Percentiles rank a stretch among this genome's conserved stretches.
phyloP scores from a whole-genome alignment of 495 filamentous ascomycete genomes.

The Zalerion maritima region DNA sequence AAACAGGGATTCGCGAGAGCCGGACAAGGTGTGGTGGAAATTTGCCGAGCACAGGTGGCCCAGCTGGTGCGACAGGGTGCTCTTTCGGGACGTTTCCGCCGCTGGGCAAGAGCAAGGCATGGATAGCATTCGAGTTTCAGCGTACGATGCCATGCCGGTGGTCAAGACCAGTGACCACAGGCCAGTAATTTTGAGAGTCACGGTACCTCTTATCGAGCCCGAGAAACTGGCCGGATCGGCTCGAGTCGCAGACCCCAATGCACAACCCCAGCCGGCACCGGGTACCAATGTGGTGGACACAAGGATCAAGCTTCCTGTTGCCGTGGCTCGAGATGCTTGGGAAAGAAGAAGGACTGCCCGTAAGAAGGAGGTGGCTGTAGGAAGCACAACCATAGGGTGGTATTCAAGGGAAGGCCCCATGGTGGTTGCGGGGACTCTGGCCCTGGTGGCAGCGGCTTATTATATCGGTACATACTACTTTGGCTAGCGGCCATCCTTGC shows the following conservation, averaged over 20 bases:
- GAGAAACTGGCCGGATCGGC: conserved; percentile 16
- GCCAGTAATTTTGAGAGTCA: conserved; percentile 53
- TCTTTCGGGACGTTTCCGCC: conserved; percentile 49
- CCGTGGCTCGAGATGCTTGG: conserved; percentile 30
- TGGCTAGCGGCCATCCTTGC: no score
- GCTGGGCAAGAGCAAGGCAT: conserved; percentile 5
- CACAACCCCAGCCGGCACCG: background rate
- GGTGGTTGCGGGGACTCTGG: no score
- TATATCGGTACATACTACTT: no score
- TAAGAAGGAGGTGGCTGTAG: conserved; percentile 26
- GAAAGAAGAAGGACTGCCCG: conserved; percentile 23
- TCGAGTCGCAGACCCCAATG: conserved; percentile 6
- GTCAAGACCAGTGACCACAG: conserved; percentile 73
- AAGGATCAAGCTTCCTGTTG: conserved; percentile 20
- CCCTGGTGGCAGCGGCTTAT: no score
- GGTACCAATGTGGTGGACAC: conserved; percentile 14
- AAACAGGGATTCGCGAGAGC: conserved; percentile 6
- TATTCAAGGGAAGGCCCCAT: conserved; percentile 26
- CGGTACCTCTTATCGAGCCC: conserved; percentile 36
- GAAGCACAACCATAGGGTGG: conserved; percentile 30
- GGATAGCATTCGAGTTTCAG: conserved; percentile 30
- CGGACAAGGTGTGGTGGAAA: conserved; percentile 41
- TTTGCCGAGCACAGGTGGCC: conserved; percentile 77
- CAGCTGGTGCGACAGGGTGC: conserved; percentile 84
- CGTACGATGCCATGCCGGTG: conserved; percentile 61